These are phyloP conservation scores for Ceriops decandra DNA, from an alignment of 345 rosid genomes.

Conservation along the genomic window DNA sequence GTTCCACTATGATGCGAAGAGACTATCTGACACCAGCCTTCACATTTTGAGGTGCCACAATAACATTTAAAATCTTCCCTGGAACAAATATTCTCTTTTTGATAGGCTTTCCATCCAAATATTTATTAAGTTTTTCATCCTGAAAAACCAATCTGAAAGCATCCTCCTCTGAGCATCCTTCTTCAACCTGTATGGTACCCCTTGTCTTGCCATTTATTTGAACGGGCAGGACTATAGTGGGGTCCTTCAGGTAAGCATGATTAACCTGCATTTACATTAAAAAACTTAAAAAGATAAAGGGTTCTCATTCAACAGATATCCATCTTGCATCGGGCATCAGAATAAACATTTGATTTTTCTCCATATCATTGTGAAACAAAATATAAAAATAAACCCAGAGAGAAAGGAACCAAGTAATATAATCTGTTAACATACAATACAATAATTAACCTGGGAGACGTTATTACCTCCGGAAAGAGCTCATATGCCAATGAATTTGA, in stretches of 20 bases:
- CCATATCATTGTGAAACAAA: neutral
- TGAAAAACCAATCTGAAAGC: slow-evolving; percentile 62
- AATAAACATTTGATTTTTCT: too few species aligned
- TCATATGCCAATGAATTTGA: slow-evolving; percentile 57
- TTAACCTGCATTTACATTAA: slow-evolving; percentile 48
- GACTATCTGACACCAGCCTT: slow-evolving; percentile 39
- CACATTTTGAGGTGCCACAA: slow-evolving; percentile 55
- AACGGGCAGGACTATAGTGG: slow-evolving; percentile 61
- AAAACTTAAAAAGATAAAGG: neutral
- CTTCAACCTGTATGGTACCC: slow-evolving; percentile 82
- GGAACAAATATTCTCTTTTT: slow-evolving; percentile 77
- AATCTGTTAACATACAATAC: neutral
- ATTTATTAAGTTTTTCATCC: slow-evolving; percentile 62
- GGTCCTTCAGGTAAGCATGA: slow-evolving; percentile 67
- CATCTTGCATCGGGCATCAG: too few species aligned
- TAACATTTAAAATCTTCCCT: slow-evolving; percentile 81
- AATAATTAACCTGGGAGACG: neutral
- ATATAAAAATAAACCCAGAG: neutral
- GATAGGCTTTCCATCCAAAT: slow-evolving; percentile 55
- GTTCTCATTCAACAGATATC: neutral
- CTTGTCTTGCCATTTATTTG: slow-evolving; percentile 96
- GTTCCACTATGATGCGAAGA: too few species aligned
- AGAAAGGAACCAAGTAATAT: neutral
- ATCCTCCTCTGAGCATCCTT: slow-evolving; percentile 83
- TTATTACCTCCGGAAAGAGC: slow-evolving; percentile 61